Evolutionary conservation across 495 filamentous ascomycete species (phyloP), one percentile per base, ranked within the genome.

Genomic region (Parmelia sp.): DNA sequence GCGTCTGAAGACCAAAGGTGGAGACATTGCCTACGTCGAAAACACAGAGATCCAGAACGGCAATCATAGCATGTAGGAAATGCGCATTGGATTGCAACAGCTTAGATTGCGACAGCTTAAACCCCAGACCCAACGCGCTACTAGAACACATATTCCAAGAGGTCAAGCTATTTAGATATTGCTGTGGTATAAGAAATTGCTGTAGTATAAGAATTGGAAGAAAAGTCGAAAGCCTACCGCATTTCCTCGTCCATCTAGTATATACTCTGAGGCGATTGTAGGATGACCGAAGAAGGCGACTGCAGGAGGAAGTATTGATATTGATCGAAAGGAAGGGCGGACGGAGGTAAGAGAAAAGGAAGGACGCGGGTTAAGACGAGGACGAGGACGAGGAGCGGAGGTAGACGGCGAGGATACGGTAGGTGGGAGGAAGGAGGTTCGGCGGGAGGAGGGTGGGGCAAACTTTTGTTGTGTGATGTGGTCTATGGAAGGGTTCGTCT

Each of bases 401-500:
- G 51, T 51, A 15, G 62, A 60, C 62, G 62, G 45, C 57, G 57
- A 64, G 62, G 39, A 27, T 60, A 59, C 57, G 57, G 57, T 59
- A 35, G 56, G 62, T 23, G 56, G 37, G 49, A 57, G 33, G 37
- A 37, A 42, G 61, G 51, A 39, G 62, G 62, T 15, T 64, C 56
- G 62, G 57, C 42, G 55, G 57, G 27, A 47, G 62, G 49, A 56
- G 36, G 45, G 36, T 25, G 3, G 58, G 53, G 44, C 35, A 64
- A 51, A 42, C 9, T 59, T 64, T 51, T 60, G 62, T 40, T 64
- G 62, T 59, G 56, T 58, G 62, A 42, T 51, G 10, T 55, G 62
- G 62, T 64, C 62, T 64, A 64, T 53, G 23, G 42, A 64, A 55
- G 51, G 29, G 14, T 59, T 64, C 62, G 62, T 64, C 62, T 64